Percentiles rank a stretch among this genome's conserved stretches.
These are phyloP conservation scores for Sporothrix brunneoviolacea DNA, from an alignment of 2,329 filamentous ascomycete species.

Conservation along the genomic window DNA sequence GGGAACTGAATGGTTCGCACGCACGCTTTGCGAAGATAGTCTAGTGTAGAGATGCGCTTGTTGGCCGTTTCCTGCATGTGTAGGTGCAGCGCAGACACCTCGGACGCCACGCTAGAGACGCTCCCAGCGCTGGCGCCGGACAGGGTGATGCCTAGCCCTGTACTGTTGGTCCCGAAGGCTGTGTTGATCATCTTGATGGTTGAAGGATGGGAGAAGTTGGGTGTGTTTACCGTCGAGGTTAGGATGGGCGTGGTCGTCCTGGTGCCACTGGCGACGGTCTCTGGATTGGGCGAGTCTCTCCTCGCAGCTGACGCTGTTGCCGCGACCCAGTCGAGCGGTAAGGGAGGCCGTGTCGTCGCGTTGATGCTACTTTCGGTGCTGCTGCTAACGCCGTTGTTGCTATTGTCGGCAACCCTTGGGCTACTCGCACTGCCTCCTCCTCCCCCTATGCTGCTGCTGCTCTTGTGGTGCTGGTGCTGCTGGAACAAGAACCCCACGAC, in stretches of 20 bases:
- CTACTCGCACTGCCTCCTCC: neutral
- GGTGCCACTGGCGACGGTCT: neutral
- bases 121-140: neutral
- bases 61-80: conserved; percentile 78
- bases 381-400: neutral
- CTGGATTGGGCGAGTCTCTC: neutral
- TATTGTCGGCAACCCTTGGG: too few species aligned
- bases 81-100: conserved; percentile 44
- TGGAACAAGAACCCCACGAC: conserved; percentile 1
- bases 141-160: conserved; percentile 5
- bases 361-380: neutral
- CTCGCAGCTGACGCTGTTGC: neutral
- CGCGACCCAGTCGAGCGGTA: conserved; percentile 5
- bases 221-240: neutral
- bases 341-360: neutral
- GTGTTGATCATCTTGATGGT: conserved; percentile 1
- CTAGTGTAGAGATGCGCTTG: conserved; percentile 89
- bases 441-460: conserved; percentile 16
- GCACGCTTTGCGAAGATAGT: conserved; percentile 88
- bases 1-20: conserved; percentile 33
- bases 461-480: conserved; percentile 7
- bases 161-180: neutral
- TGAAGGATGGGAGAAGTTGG: conserved; percentile 3
- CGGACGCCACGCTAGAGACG: conserved; percentile 24
- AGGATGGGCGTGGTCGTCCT: neutral